Conservation (phyloP, 2,329 filamentous ascomycete genomes). For the Pseudohalonectria lignicola region DNA sequence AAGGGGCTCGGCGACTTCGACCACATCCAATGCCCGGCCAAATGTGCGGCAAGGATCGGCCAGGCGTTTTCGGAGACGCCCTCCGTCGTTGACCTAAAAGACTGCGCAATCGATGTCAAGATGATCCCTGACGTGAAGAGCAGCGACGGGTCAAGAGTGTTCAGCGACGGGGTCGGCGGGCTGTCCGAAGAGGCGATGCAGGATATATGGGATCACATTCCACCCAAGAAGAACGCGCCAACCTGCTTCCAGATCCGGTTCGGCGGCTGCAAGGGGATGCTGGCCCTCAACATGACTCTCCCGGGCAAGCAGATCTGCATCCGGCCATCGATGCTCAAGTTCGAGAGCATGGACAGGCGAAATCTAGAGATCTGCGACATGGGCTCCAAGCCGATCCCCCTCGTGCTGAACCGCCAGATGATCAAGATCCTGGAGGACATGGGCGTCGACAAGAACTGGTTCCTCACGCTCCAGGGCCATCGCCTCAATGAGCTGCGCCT, state of each 20-base stretch:
- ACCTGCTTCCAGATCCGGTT: slow-evolving; percentile 68
- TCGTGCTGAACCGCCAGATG: slow-evolving; percentile 67
- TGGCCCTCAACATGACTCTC: slow-evolving; percentile 55
- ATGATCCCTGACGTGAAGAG: slow-evolving; percentile 41
- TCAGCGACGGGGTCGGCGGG: slow-evolving; percentile 72
- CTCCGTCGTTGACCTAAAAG: slow-evolving; percentile 41
- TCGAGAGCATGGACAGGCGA: slow-evolving; percentile 38
- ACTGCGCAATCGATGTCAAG: slow-evolving; percentile 19
- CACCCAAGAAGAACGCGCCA: slow-evolving; percentile 34
- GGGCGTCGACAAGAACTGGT: slow-evolving; percentile 44
- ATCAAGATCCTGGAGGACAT: slow-evolving; percentile 85
- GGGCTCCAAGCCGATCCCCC: slow-evolving; percentile 52
- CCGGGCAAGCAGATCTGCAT: slow-evolving; percentile 47
- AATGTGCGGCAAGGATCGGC: slow-evolving; percentile 48
- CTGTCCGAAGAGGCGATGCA: slow-evolving; percentile 51
- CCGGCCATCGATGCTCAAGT: slow-evolving; percentile 72
- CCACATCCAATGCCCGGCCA: slow-evolving; percentile 39
- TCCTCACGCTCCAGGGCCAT: slow-evolving; percentile 51
- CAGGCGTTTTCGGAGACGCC: slow-evolving; percentile 68
- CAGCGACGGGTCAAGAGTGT: slow-evolving; percentile 39
- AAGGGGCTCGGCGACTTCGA: slow-evolving; percentile 36
- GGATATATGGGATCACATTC: slow-evolving; percentile 46
- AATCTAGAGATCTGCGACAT: slow-evolving; percentile 65
- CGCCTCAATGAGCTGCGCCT: slow-evolving; percentile 48
- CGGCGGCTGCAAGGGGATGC: slow-evolving; percentile 67